Base-by-base conservation (phyloP, 2,329 filamentous ascomycete species). In the Apiospora pterosperma region DNA sequence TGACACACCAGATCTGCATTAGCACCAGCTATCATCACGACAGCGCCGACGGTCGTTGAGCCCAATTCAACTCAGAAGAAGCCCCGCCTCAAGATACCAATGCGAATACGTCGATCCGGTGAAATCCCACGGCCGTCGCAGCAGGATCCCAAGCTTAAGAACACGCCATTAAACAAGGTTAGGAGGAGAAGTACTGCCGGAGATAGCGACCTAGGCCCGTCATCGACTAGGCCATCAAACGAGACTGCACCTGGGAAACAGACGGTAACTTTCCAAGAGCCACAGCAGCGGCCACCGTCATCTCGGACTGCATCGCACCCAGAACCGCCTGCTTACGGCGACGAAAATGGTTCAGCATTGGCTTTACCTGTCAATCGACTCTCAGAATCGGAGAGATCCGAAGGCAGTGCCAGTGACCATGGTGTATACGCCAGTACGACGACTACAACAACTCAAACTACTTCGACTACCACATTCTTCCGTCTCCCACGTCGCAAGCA, bases 341-440 rank as follows among this genome's bases (percentile, higher is more conserved):
- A 90, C 67, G 88, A 90, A 67, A 80, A 82, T 31, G 83, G 82
- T 65, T 86, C 88, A 16, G 82, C 87, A 3, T 79, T 92, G 65
- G 87, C 88, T 8, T 82, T 91, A 23, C 87, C 89, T 12, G 80
- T 87, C 36, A 85, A 86, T 67, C 84, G 92, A 44, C 79, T 91
- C 34, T 96, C 92, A 5, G 95, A 97, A 73, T 97, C 95, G 1
- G 94, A 97, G 76, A 87, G 92, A 69, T 97, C 95, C 34, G 94
- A 97, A 76, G 91, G 87, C 55, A 97, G 92, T 78, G 92, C 90
- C 19, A 88, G 84, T 48, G 90, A 94, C 71, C 85, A 85, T 69
- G 81, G 82, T 44, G 79, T 87, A 61, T 86, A 86, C 76, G 84
- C 83, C 60, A 62, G 39, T 23, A 85, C 80, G 68, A 85, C 80